Conservation (phyloP, 2,329 filamentous ascomycete species). For the Claviceps sorghi region DNA sequence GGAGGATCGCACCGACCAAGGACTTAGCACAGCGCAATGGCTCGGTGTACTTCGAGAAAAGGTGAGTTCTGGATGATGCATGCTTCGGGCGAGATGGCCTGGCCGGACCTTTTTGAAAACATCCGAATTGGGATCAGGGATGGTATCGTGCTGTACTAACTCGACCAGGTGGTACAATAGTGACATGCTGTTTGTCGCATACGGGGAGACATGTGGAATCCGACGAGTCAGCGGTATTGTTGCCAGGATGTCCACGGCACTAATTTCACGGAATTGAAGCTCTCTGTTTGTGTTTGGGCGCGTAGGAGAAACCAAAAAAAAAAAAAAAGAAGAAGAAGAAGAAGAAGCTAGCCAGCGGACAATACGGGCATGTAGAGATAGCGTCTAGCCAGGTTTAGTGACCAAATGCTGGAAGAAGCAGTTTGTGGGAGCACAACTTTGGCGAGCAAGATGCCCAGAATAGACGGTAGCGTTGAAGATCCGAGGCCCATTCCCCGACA, state of each 20-base stretch:
- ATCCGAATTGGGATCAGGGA: not conserved
- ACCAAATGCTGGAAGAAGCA: not conserved
- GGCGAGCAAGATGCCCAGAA: not conserved
- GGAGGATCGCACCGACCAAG: constrained; percentile 88
- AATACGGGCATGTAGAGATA: not conserved
- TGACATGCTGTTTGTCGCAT: not conserved
- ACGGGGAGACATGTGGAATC: not conserved
- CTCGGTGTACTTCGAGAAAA: constrained; percentile 87
- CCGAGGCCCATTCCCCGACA: not conserved
- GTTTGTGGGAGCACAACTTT: not conserved
- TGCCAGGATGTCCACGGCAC: not conserved
- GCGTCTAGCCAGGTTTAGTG: not conserved
- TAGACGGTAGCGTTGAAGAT: not conserved
- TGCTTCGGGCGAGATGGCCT: not conserved
- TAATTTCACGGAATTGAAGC: not conserved
- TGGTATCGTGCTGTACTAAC: not conserved
- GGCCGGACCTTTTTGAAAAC: not conserved
- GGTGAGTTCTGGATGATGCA: constrained; percentile 34
- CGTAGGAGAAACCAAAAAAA: not conserved
- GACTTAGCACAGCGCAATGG: constrained; percentile 86
- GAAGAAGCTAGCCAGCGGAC: not conserved
- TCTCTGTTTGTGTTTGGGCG: not conserved
- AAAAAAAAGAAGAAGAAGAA: not conserved
- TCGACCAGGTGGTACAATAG: constrained; percentile 1
- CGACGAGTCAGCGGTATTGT: not conserved